Base-by-base conservation (phyloP, 116 monocot genomes). In the Cymodocea nodosa region DNA sequence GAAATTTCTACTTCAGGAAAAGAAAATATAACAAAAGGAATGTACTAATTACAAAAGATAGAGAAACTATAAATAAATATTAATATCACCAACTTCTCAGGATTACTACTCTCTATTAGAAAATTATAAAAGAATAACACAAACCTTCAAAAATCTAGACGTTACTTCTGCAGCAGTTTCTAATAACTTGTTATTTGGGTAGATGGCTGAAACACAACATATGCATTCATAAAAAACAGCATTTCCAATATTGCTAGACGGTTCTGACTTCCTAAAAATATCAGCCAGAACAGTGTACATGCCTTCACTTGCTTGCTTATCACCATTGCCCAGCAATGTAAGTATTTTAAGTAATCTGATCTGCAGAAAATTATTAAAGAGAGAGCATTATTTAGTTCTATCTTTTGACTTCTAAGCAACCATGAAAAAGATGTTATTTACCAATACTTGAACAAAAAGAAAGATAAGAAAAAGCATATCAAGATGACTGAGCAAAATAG, bases 81-180 rank as follows among this genome's bases (percentile, higher is more conserved):
- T 18, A n/a, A 62, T n/a, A 13, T 19, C 4, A 44, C 44, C 44
- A 44, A 44, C 44, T 4, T 17, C 39, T 16, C 39, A 39, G n/a
- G 39, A 18, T 37, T 62, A 39, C 39, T 36, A 36, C n/a, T 1
- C 17, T 62, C 7, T n/a, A 10, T 4, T 35, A 39, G 17, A 18
- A 0, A 56, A 23, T 23, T 22, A 22, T 9, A 12, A 11, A 56
- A 36, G 4, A 5, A 39, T n/a, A 18, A 1, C 36, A 22, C 23
- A 65, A 60, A 94, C 97, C 97, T 97, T 97, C 62, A 97, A 76
- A 82, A 97, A 97, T 68, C 80, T 91, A 20, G 97, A 90, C 55
- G 88, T 97, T 69, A 84, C 77, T 56, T 87, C 97, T 39, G 76
- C 87, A 64, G 97, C 92, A 72, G 84, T 81, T 59, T 84, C 84